Evolutionary conservation across 1,284 basidiomycete species (phyloP).

Genomic region (Cutaneotrichosporon mucoides): DNA sequence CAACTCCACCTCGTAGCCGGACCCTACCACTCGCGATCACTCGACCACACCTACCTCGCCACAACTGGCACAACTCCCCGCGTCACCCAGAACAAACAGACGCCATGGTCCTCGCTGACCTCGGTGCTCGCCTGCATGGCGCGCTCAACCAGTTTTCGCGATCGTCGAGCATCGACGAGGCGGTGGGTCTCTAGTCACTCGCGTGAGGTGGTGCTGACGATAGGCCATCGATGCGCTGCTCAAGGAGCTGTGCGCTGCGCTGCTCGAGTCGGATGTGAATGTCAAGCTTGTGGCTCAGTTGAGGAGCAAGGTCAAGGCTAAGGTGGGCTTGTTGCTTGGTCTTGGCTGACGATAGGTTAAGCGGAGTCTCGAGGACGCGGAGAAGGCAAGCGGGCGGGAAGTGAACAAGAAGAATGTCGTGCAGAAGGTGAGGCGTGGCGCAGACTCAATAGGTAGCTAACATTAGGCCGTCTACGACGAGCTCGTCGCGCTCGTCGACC

Average conservation of each 20-base stretch:
- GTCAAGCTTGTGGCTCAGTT: slow-evolving; percentile 89
- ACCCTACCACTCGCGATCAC: background rate
- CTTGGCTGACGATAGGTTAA: slow-evolving; percentile 33
- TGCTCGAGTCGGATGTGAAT: slow-evolving; percentile 96
- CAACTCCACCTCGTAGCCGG: no score
- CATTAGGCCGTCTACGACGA: slow-evolving; percentile 91
- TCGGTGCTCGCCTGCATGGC: slow-evolving; percentile 88
- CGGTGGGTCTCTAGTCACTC: slow-evolving; percentile 53
- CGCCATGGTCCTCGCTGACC: slow-evolving; percentile 90
- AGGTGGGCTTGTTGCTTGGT: slow-evolving; percentile 55
- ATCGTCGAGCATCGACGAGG: slow-evolving; percentile 81
- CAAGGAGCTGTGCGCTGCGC: slow-evolving; percentile 89
- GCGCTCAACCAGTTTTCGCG: slow-evolving; percentile 87
- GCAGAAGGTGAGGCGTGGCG: slow-evolving; percentile 67
- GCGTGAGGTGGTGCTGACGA: background rate
- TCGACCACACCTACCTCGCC: background rate
- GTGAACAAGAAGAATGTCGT: slow-evolving; percentile 77
- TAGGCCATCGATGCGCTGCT: slow-evolving; percentile 89
- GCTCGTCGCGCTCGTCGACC: slow-evolving; percentile 90
- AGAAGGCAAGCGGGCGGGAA: slow-evolving; percentile 73
- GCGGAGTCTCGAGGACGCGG: slow-evolving; percentile 56
- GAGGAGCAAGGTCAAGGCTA: slow-evolving; percentile 83
- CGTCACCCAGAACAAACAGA: background rate
- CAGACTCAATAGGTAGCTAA: background rate
- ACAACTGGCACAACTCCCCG: background rate